Conservation (phyloP, 148 eudicot species). For the Linanthus parryae region DNA sequence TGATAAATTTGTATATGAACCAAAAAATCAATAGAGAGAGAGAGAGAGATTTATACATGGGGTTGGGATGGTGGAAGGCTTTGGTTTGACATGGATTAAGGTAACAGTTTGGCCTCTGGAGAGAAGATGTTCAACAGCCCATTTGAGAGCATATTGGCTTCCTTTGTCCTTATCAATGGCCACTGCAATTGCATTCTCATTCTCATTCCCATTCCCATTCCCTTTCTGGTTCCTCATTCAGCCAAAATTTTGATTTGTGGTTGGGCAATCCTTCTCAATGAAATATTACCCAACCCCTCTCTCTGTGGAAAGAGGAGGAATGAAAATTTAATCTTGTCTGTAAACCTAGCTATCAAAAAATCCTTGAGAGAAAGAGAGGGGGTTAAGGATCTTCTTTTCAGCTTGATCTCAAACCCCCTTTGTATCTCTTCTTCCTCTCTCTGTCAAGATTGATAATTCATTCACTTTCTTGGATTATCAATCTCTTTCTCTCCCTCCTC, state of each 20-base stretch:
- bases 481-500: too few relatives aligned
- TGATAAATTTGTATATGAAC: background rate
- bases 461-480: too few relatives aligned
- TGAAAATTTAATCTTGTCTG: too few relatives aligned
- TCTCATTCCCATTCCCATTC: slow-evolving; percentile 9
- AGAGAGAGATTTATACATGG: slow-evolving; percentile 6
- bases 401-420: background rate
- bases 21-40: background rate
- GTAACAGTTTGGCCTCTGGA: slow-evolving; percentile 5
- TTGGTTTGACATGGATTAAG: slow-evolving; percentile 12
- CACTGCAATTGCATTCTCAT: slow-evolving; percentile 33
- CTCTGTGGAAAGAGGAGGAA: too few relatives aligned
- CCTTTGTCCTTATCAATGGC: slow-evolving; percentile 80
- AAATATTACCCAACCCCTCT: too few relatives aligned
- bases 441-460: too few relatives aligned
- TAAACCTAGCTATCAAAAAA: too few relatives aligned
- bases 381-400: too few relatives aligned
- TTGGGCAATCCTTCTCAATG: background rate
- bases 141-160: slow-evolving; percentile 77
- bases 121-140: slow-evolving; percentile 69
- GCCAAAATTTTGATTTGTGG: background rate
- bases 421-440: too few relatives aligned
- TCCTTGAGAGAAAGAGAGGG: too few relatives aligned
- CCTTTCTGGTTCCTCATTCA: slow-evolving; percentile 8
- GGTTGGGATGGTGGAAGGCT: slow-evolving; percentile 13